Percentiles rank a stretch among this genome's conserved stretches.
phyloP scores from a whole-genome alignment of 169 alveolate genomes.

The Cyclospora cayetanensis region DNA sequence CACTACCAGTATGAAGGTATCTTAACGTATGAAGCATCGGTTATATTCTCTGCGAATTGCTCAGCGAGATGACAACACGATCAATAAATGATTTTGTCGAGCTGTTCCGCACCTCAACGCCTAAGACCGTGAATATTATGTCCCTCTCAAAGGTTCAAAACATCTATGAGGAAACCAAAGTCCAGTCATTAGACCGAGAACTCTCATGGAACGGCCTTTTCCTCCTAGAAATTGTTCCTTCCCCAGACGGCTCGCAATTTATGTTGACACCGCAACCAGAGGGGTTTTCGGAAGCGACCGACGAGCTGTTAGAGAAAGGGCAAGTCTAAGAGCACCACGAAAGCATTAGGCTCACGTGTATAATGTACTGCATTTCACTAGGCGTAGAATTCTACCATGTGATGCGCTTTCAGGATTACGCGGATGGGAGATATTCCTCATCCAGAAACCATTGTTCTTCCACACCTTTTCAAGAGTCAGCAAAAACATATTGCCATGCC shows the following conservation, averaged over 20 bases:
- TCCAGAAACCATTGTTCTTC: slow-evolving; percentile 90
- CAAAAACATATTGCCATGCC: slow-evolving; percentile 87
- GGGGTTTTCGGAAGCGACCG: slow-evolving; percentile 84
- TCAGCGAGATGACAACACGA: slow-evolving; percentile 40
- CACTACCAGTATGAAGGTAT: too few species aligned
- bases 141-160: slow-evolving; percentile 50
- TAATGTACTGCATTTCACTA: too few species aligned
- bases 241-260: slow-evolving; percentile 83
- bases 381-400: neutral
- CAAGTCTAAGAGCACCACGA: neutral
- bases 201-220: slow-evolving; percentile 69
- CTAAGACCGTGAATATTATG: slow-evolving; percentile 19
- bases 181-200: slow-evolving; percentile 30
- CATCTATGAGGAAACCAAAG: slow-evolving; percentile 27
- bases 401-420: slow-evolving; percentile 76
- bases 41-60: neutral
- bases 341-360: neutral
- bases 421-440: slow-evolving; percentile 89
- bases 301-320: slow-evolving; percentile 88
- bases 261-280: slow-evolving; percentile 87
- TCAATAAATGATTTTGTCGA: slow-evolving; percentile 45
- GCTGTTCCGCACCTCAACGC: slow-evolving; percentile 38
- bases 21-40: too few species aligned
- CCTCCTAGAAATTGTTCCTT: slow-evolving; percentile 79
- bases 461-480: slow-evolving; percentile 89